phyloP scores from a whole-genome alignment of 768 basidiomycete species.

The Auricularia sp. region DNA sequence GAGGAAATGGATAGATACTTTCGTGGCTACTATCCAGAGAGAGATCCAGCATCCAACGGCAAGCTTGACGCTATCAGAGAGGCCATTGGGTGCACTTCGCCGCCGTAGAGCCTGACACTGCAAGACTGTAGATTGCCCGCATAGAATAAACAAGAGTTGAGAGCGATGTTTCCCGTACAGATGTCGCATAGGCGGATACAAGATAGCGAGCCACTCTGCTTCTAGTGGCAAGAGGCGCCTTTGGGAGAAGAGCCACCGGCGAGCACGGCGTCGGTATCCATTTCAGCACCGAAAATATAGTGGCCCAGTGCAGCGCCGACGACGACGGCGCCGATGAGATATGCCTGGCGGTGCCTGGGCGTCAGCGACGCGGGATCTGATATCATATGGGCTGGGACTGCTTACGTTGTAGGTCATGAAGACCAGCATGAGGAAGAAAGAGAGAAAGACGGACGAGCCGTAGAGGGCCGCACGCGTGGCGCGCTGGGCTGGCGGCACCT shows the following conservation, averaged over 20 bases:
- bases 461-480: constrained; percentile 55
- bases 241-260: constrained; percentile 35
- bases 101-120: not conserved
- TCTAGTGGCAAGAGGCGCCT: constrained; percentile 71
- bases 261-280: constrained; percentile 53
- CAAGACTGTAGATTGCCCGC: too few relatives aligned
- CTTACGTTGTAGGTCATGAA: constrained; percentile 96
- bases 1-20: not conserved
- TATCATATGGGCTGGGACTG: constrained; percentile 5
- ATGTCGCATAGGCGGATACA: too few relatives aligned
- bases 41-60: not conserved
- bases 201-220: too few relatives aligned
- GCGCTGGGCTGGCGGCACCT: constrained; percentile 9
- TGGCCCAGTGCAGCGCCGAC: constrained; percentile 77
- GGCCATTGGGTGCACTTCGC: not conserved
- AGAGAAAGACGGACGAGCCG: constrained; percentile 64
- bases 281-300: constrained; percentile 56
- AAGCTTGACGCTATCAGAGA: not conserved
- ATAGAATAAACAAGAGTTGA: too few relatives aligned
- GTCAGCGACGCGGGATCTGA: not conserved
- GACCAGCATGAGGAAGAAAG: constrained; percentile 88
- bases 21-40: not conserved
- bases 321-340: constrained; percentile 74
- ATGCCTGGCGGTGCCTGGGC: constrained; percentile 42
- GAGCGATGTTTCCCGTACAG: too few relatives aligned